phyloP scores from a whole-genome alignment of 164 flowering plant species.

The Magnolia changhungtana region DNA sequence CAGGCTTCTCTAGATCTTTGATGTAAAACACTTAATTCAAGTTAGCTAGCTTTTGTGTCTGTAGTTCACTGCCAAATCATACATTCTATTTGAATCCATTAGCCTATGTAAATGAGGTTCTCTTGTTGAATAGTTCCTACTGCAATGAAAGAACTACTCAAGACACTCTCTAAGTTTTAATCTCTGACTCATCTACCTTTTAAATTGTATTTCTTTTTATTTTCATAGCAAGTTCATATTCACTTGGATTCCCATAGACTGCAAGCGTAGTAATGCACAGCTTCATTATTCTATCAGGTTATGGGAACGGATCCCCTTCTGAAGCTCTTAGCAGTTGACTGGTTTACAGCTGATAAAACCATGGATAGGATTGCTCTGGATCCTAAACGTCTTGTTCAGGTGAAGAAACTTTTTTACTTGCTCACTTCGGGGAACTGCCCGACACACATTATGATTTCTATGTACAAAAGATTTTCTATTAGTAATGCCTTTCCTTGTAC shows the following conservation, averaged over 20 bases:
- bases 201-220: neutral
- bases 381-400: conserved; percentile 85
- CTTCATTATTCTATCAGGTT: conserved; percentile 38
- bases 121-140: neutral
- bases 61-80: too few relatives aligned
- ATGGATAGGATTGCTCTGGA: conserved; percentile 59
- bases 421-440: neutral
- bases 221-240: neutral
- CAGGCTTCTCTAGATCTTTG: too few relatives aligned
- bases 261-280: neutral
- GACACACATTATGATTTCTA: neutral
- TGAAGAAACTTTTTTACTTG: conserved; percentile 17
- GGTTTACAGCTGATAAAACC: conserved; percentile 67
- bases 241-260: neutral
- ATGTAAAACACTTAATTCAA: too few relatives aligned
- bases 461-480: neutral
- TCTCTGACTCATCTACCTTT: neutral
- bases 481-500: neutral
- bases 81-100: too few relatives aligned
- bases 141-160: neutral
- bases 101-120: too few relatives aligned
- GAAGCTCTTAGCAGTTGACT: conserved; percentile 89
- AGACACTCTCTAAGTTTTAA: neutral
- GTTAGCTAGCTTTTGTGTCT: too few relatives aligned
- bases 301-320: conserved; percentile 89